Percentiles rank a stretch among this genome's conserved stretches.
phyloP scores from a whole-genome alignment of 805 yeast genomes.

The Pichia cephalocereana region DNA sequence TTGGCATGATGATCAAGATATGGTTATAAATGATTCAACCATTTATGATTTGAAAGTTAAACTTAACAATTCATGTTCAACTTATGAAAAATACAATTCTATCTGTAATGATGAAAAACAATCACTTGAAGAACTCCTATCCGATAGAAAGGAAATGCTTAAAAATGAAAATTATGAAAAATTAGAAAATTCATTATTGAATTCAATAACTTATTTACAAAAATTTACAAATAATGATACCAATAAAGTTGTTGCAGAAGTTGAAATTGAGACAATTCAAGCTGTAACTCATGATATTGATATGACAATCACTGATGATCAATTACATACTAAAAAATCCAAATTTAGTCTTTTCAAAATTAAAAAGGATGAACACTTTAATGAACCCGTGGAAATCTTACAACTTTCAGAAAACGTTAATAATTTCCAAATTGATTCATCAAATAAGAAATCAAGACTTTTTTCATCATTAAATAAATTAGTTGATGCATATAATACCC shows the following conservation, averaged over 20 bases:
- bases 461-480: conserved; percentile 16
- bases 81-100: conserved; percentile 32
- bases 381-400: conserved; percentile 18
- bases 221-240: conserved; percentile 69
- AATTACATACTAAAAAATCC: conserved; percentile 47
- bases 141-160: conserved; percentile 27
- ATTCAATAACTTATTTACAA: conserved; percentile 44
- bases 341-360: conserved; percentile 35
- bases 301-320: conserved; percentile 45
- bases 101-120: conserved; percentile 42
- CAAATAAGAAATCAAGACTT: conserved; percentile 17
- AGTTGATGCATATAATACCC: conserved; percentile 10
- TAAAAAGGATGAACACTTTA: conserved; percentile 12
- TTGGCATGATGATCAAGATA: conserved; percentile 93
- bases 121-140: conserved; percentile 33
- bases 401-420: conserved; percentile 23
- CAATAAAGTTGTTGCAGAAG: conserved; percentile 65
- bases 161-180: conserved; percentile 27
- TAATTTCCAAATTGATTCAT: conserved; percentile 14
- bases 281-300: conserved; percentile 73
- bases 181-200: conserved; percentile 44
- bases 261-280: conserved; percentile 84
- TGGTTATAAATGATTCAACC: conserved; percentile 46
- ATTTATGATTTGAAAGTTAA: conserved; percentile 44
- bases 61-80: conserved; percentile 33